These are phyloP conservation scores for Pseudogymnoascus sp. DNA, from an alignment of 2,329 filamentous ascomycete genomes.

Conservation along the genomic window DNA sequence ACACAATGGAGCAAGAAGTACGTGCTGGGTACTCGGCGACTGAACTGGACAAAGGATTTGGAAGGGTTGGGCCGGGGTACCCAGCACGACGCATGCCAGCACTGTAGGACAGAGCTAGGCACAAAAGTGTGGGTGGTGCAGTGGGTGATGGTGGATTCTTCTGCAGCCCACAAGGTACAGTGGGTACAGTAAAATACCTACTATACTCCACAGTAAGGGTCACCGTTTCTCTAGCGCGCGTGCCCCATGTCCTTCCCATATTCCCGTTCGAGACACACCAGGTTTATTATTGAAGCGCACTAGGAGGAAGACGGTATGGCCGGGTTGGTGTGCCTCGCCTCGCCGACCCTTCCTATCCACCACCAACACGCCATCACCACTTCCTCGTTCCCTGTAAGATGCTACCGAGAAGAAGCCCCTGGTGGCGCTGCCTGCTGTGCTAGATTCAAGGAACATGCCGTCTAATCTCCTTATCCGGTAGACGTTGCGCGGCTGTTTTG, in stretches of 20 bases:
- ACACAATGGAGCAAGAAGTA: not conserved
- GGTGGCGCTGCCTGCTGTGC: not conserved
- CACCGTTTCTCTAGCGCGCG: not conserved
- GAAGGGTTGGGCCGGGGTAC: not conserved
- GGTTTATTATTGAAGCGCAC: not conserved
- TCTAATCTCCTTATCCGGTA: not conserved
- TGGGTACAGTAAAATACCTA: not conserved
- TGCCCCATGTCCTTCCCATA: not conserved
- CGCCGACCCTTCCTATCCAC: not conserved
- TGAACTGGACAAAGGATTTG: not conserved
- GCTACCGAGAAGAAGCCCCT: not conserved
- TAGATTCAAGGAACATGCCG: not conserved
- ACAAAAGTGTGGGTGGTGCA: not conserved
- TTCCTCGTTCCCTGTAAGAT: not conserved
- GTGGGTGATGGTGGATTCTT: not conserved
- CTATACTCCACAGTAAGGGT: not conserved
- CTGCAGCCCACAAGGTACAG: not conserved
- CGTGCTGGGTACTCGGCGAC: not conserved
- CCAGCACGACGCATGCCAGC: not conserved
- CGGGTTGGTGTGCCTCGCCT: not conserved
- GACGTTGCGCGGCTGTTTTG: not conserved
- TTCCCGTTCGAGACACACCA: not conserved
- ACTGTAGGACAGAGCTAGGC: not conserved
- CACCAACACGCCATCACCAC: not conserved
- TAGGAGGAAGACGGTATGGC: not conserved